Conservation (phyloP, 2,329 filamentous ascomycete genomes). For the Pseudogymnoascus sp. region DNA sequence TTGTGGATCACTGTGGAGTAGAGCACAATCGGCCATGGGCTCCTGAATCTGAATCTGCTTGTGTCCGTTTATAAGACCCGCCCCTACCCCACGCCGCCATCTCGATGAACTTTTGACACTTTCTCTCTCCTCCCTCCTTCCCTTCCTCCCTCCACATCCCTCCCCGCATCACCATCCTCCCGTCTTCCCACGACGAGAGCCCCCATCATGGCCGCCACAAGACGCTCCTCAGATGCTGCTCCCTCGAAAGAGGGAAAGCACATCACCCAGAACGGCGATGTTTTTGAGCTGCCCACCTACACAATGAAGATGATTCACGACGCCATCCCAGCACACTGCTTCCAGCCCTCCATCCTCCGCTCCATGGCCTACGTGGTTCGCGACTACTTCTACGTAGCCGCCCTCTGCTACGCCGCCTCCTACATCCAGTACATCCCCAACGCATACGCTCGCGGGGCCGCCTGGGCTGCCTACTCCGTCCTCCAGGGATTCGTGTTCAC, state of each 20-base stretch:
- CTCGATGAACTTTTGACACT: slow-evolving; percentile 7
- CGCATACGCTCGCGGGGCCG: slow-evolving; percentile 35
- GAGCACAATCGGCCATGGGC: slow-evolving; percentile 3
- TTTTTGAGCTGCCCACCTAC: slow-evolving; percentile 24
- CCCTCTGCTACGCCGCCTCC: slow-evolving; percentile 42
- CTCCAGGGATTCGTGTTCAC: slow-evolving; percentile 59
- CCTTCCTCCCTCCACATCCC: not conserved
- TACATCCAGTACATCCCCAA: slow-evolving; percentile 46
- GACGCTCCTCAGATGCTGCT: not conserved
- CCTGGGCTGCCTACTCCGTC: slow-evolving; percentile 55
- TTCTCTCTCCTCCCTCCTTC: not conserved
- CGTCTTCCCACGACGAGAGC: not conserved
- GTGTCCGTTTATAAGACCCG: not conserved
- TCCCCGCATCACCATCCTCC: not conserved
- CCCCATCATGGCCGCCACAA: not conserved
- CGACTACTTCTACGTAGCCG: slow-evolving; percentile 43
- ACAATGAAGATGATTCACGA: slow-evolving; percentile 28
- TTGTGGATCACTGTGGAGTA: not conserved
- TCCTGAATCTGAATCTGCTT: slow-evolving; percentile 6
- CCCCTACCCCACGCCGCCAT: slow-evolving; percentile 1
- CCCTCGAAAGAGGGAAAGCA: slow-evolving; percentile 12
- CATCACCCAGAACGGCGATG: slow-evolving; percentile 14
- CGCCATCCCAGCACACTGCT: slow-evolving; percentile 55
- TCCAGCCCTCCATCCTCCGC: slow-evolving; percentile 44
- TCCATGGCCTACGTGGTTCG: slow-evolving; percentile 50